Conservation (phyloP, 495 filamentous ascomycete species). For the Haplographium delicatum region DNA sequence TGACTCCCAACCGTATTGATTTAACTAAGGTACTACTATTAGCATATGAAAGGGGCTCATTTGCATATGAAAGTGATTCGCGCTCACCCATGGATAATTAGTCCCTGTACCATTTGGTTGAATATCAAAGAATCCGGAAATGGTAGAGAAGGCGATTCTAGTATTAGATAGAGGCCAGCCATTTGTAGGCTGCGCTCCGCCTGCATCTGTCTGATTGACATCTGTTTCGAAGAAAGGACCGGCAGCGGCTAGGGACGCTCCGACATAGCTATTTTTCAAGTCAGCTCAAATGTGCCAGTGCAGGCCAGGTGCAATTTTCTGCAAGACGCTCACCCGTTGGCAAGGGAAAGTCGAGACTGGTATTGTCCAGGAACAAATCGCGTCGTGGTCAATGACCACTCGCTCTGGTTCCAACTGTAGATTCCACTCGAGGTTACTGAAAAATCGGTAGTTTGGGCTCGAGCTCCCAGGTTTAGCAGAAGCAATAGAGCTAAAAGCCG, state of each 20-base stretch:
- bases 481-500: neutral
- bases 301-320: neutral
- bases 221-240: constrained; percentile 71
- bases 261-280: constrained; percentile 33
- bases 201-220: constrained; percentile 26
- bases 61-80: no score
- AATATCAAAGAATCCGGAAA: constrained; percentile 66
- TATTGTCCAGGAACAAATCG: constrained; percentile 54
- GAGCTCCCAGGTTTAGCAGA: constrained; percentile 6
- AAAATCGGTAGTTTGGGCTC: constrained; percentile 21
- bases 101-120: constrained; percentile 58
- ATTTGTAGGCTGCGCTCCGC: constrained; percentile 47
- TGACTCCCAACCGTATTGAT: constrained; percentile 66
- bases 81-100: constrained; percentile 73
- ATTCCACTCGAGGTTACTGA: constrained; percentile 14
- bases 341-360: constrained; percentile 57
- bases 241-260: constrained; percentile 49
- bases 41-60: constrained; percentile 59
- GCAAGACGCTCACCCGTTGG: constrained; percentile 42
- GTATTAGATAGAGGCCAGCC: constrained; percentile 70
- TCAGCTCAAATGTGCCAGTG: neutral
- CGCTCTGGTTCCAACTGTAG: constrained; percentile 55
- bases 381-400: constrained; percentile 55
- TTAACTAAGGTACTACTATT: constrained; percentile 63
- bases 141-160: constrained; percentile 66